A percentile compares a stretch with the other conserved stretches of the same genome.
phyloP scores from a whole-genome alignment of 2,329 filamentous ascomycete genomes.

The Epichloe sp. region DNA sequence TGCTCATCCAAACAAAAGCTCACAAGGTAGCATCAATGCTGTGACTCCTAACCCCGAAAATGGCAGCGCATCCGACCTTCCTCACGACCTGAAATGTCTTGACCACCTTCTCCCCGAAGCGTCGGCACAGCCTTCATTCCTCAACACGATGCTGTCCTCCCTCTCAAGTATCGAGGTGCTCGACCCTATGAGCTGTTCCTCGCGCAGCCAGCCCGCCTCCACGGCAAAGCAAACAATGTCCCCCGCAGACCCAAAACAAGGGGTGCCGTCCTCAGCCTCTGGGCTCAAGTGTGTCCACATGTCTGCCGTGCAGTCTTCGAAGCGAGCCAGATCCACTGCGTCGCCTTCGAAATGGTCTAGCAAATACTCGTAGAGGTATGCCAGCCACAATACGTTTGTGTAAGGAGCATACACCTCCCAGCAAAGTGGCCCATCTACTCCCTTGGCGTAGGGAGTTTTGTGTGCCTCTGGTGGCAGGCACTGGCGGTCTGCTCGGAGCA shows the following conservation, averaged over 20 bases:
- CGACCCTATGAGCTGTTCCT: conserved; percentile 34
- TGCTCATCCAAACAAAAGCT: not conserved
- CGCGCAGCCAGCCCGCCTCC: conserved; percentile 43
- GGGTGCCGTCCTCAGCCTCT: conserved; percentile 30
- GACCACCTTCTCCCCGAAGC: conserved; percentile 14
- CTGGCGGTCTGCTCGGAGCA: conserved; percentile 36
- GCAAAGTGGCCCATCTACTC: conserved; percentile 33
- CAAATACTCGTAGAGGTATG: conserved; percentile 46
- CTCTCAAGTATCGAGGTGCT: conserved; percentile 22
- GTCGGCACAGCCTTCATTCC: conserved; percentile 14
- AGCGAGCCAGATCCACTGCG: conserved; percentile 30
- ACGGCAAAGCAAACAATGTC: conserved; percentile 44
- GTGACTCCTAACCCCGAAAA: no score
- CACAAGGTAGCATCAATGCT: no score
- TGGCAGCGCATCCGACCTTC: not conserved
- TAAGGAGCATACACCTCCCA: conserved; percentile 46
- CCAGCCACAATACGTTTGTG: conserved; percentile 53
- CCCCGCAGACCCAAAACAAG: conserved; percentile 40
- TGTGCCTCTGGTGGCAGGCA: conserved; percentile 36
- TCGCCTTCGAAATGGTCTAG: conserved; percentile 32
- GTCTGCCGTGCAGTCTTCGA: conserved; percentile 36
- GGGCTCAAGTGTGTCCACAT: conserved; percentile 42
- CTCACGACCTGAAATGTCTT: conserved; percentile 5
- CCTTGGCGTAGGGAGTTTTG: conserved; percentile 31
- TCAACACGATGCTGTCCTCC: conserved; percentile 26